Percentiles rank a stretch among this genome's conserved stretches.
Evolutionary conservation across 192 early-diverging fungal genomes (phyloP).

Genomic region (Funneliformis geosporum): DNA sequence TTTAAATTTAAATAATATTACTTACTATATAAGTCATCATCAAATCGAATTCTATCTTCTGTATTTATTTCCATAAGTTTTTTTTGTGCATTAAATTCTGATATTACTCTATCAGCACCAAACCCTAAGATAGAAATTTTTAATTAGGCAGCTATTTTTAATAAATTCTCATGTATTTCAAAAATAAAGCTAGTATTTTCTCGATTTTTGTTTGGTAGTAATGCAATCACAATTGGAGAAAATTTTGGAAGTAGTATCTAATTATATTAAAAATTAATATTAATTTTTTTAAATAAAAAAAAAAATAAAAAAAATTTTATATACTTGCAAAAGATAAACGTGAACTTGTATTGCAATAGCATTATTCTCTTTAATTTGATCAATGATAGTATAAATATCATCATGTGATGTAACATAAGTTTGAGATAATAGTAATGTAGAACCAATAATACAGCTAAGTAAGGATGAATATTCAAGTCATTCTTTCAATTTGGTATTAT

Average conservation of each 20-base stretch:
- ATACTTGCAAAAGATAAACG: background rate
- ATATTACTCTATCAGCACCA: too few species aligned
- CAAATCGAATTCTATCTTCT: too few species aligned
- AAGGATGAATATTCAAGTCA: background rate
- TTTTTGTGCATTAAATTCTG: too few species aligned
- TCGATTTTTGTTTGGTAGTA: too few species aligned
- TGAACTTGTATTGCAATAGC: constrained; percentile 4
- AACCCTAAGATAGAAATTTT: too few species aligned
- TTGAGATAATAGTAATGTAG: background rate
- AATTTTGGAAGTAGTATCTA: background rate
- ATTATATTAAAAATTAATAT: background rate
- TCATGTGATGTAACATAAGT: background rate
- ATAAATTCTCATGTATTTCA: too few species aligned
- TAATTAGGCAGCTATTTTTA: too few species aligned
- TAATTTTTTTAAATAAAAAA: too few species aligned
- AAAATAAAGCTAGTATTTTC: too few species aligned
- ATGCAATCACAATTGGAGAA: too few species aligned
- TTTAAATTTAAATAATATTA: background rate
- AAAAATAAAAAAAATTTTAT: background rate
- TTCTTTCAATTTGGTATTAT: background rate
- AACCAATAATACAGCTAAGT: background rate
- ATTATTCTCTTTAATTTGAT: background rate
- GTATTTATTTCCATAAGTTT: too few species aligned
- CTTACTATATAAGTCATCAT: too few species aligned
- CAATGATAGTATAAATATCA: background rate